Evolutionary conservation across 2,329 filamentous ascomycete genomes (phyloP), one percentile per base, ranked within the genome.

Genomic region (Talaromyces sp.): DNA sequence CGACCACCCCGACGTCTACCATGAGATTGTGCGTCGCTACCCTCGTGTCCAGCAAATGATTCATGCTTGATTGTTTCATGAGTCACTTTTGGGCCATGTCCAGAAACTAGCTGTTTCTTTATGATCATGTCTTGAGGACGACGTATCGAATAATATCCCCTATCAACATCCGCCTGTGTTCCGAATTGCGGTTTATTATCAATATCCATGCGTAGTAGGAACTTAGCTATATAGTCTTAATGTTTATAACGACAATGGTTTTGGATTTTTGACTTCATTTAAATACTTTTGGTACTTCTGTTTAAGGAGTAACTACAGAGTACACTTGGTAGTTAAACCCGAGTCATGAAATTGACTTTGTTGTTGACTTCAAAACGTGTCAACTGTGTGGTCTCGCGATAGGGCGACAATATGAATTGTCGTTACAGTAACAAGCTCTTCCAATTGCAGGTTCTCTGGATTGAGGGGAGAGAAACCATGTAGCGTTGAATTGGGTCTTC

Each of bases 31-130:
- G 1, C 78, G 82, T 56, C 87, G 96, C 14, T 97, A 96, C 71
- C 93, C 93, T 8, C 85, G 89, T 64, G 88, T 96, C 4, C 90
- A 95, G 77, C 80, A 89, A 68, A 87, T 89, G 24, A 90, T 95
- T 62, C 87, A 89, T 69, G 84, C 82, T n/a, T 85, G 31, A 67
- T 52, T 31, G 32, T 4, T n/a, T 56, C 41, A 46, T n/a, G 13
- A 35, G 13, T 38, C 14, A 38, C 2, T 38, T n/a, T 38, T 38
- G 17, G 9, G 14, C 6, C 4, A n/a, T 17, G n/a, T 14, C 35
- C 35, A 38, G 6, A 38, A 38, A 17, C 35, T 38, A 17, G 35
- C 35, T 38, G 35, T 38, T 38, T 38, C 17, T n/a, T 17, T 38
- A 38, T 38, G 35, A 38, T n/a, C 35, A 38, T 38, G 35, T 38